Conservation (phyloP, 1,284 basidiomycete genomes). For the Sporisorium reilianum region DNA sequence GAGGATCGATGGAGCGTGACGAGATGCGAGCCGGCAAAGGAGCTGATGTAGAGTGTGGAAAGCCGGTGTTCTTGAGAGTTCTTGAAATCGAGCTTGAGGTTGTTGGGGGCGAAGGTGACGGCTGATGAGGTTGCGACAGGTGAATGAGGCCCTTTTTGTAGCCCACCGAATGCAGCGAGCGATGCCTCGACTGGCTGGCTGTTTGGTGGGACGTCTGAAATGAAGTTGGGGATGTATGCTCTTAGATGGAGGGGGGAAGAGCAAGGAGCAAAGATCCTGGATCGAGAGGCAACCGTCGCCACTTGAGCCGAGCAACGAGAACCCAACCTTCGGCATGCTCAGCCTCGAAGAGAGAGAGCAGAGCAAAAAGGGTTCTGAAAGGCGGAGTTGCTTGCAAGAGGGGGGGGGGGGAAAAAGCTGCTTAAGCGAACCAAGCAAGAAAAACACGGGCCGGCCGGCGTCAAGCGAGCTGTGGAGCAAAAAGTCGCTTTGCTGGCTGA, state of each 20-base stretch:
- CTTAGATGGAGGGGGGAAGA: not conserved
- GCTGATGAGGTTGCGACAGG: not conserved
- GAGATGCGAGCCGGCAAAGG: not conserved
- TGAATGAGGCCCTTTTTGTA: not conserved
- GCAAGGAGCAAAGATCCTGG: not conserved
- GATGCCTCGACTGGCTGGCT: not conserved
- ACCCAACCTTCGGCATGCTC: not conserved
- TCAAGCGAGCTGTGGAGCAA: not conserved
- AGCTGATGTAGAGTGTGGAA: not conserved
- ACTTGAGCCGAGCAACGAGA: not conserved
- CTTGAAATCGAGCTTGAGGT: not conserved
- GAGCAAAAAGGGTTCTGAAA: not conserved
- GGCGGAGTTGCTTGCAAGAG: no score
- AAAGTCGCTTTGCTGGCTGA: not conserved
- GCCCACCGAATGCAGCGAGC: no score
- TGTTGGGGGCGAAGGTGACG: not conserved
- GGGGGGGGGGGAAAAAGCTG: not conserved
- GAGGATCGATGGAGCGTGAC: not conserved
- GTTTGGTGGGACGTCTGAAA: not conserved
- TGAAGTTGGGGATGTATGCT: not conserved
- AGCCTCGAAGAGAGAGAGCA: not conserved
- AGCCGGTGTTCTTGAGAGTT: not conserved
- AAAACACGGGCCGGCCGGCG: conserved; percentile 1
- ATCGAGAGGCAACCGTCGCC: not conserved
- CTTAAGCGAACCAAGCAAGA: not conserved